Conservation (phyloP, 495 filamentous ascomycete genomes). For the Aspergillus diversus region DNA sequence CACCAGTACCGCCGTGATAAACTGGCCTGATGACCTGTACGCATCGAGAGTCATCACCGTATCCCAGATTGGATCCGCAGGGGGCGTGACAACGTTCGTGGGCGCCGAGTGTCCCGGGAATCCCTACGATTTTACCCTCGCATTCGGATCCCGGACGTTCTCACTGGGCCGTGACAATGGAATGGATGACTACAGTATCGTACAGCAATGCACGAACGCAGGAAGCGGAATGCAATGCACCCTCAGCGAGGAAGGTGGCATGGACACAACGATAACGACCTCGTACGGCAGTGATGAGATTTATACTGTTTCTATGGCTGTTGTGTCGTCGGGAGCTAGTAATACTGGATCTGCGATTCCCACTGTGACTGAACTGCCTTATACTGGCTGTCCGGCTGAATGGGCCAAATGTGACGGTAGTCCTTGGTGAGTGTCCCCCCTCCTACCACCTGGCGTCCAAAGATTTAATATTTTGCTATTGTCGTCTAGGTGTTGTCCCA, state of each 20-base stretch:
- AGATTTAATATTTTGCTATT: neutral
- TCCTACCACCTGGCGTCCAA: neutral
- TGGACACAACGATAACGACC: neutral
- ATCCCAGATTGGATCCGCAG: neutral
- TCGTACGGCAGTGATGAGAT: neutral
- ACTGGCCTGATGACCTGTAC: constrained; percentile 4
- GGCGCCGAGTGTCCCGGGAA: constrained; percentile 4
- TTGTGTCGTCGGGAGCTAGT: neutral
- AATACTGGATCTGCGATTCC: neutral
- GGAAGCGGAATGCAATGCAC: neutral
- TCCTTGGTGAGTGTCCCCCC: neutral
- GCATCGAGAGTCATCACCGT: neutral
- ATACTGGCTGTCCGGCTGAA: neutral
- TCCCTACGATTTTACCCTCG: constrained; percentile 2
- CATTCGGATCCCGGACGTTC: constrained; percentile 3
- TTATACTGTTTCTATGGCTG: constrained; percentile 6
- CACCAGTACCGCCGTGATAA: neutral
- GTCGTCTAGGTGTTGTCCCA: constrained; percentile 3
- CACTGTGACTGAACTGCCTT: neutral
- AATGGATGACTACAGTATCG: neutral
- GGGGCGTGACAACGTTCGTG: neutral
- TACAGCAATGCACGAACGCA: neutral
- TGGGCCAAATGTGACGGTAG: constrained; percentile 1
- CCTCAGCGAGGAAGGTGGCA: too few species aligned
- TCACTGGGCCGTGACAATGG: neutral